Evolutionary conservation across 2,329 filamentous ascomycete genomes (phyloP).

Genomic region (Aureobasidium pullulans): DNA sequence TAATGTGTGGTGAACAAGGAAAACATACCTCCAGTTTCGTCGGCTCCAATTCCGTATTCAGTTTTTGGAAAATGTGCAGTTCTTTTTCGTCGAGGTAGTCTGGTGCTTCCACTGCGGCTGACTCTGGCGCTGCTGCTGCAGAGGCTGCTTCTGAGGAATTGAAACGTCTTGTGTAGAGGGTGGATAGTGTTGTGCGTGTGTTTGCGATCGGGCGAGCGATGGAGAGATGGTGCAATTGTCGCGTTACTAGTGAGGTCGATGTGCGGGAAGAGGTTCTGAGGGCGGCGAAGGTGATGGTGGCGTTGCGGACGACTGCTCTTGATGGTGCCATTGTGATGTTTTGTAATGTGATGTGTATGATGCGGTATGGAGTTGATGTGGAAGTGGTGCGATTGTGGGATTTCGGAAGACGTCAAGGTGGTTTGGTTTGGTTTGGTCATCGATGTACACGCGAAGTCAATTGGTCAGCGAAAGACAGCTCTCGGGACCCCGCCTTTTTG

Average conservation of each 20-base stretch:
- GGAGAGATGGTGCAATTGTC: background rate
- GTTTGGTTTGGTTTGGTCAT: background rate
- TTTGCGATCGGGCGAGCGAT: background rate
- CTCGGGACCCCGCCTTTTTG: background rate
- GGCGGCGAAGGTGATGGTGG: background rate
- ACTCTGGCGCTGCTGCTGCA: background rate
- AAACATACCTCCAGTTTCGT: constrained; percentile 37
- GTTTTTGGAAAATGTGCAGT: constrained; percentile 40
- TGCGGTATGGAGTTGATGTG: background rate
- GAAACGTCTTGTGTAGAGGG: background rate
- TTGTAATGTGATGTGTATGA: background rate
- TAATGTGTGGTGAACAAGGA: constrained; percentile 3
- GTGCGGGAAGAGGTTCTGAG: background rate
- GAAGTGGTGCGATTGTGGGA: background rate
- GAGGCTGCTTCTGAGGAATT: background rate
- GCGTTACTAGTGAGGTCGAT: background rate
- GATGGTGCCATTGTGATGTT: constrained; percentile 3
- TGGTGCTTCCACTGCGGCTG: constrained; percentile 30
- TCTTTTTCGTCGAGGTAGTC: constrained; percentile 42
- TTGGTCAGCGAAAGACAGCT: background rate
- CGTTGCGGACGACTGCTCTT: constrained; percentile 4
- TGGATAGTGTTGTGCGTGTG: background rate
- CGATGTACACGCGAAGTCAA: background rate
- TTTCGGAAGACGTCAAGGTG: background rate
- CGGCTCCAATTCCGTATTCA: constrained; percentile 36